Evolutionary conservation across 2,329 filamentous ascomycete genomes (phyloP).

Genomic region (Rhexocercosporidium sp.): DNA sequence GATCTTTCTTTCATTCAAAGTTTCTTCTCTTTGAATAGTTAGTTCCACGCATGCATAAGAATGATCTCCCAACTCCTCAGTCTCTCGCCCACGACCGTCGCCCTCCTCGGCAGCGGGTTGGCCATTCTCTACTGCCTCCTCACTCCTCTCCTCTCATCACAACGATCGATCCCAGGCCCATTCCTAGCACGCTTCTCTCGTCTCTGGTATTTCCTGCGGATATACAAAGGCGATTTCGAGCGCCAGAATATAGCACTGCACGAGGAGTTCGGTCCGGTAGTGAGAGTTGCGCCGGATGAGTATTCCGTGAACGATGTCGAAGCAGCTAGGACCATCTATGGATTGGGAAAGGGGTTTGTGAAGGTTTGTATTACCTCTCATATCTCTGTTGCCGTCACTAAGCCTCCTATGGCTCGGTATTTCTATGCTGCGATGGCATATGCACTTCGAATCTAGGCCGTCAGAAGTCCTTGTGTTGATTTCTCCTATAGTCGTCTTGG

Average conservation of each 20-base stretch:
- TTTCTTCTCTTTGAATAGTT: background rate
- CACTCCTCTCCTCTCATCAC: constrained; percentile 36
- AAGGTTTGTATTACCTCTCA: constrained; percentile 27
- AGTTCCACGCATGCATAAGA: background rate
- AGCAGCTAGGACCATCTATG: constrained; percentile 50
- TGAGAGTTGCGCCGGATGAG: constrained; percentile 54
- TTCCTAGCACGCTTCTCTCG: constrained; percentile 50
- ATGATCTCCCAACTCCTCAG: constrained; percentile 14
- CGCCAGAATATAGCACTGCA: constrained; percentile 48
- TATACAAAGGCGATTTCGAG: constrained; percentile 47
- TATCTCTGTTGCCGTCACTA: too few relatives aligned
- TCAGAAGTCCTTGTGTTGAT: background rate
- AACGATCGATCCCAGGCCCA: constrained; percentile 51
- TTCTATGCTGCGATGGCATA: background rate
- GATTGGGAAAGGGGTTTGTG: constrained; percentile 46
- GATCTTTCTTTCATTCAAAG: background rate
- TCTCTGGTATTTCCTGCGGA: constrained; percentile 50
- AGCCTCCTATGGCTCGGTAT: too few relatives aligned
- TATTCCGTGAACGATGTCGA: constrained; percentile 51
- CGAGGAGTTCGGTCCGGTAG: constrained; percentile 48
- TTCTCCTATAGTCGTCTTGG: constrained; percentile 39
- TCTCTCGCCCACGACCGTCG: constrained; percentile 8
- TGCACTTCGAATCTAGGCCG: background rate
- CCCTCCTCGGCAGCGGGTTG: background rate
- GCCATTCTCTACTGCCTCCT: constrained; percentile 17